These are phyloP conservation scores for Coniochaeta hoffmannii DNA, from an alignment of 2,329 filamentous ascomycete species.

Conservation along the genomic window DNA sequence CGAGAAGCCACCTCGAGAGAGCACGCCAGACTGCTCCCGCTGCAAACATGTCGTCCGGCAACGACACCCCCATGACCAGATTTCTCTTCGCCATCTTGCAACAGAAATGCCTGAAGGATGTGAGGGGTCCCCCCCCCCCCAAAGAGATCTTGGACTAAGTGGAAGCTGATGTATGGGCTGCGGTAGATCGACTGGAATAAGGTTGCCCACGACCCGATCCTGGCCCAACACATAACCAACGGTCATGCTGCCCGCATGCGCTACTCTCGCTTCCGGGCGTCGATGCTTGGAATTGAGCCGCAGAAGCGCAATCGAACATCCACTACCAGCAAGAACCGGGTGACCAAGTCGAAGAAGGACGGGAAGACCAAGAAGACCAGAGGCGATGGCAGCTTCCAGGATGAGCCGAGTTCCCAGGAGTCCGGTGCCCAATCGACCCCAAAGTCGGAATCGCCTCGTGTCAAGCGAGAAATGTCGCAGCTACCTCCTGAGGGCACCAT, in stretches of 20 bases:
- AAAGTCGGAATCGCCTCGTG: conserved; percentile 10
- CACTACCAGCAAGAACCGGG: conserved; percentile 30
- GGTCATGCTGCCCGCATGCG: conserved; percentile 56
- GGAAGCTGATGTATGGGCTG: background rate
- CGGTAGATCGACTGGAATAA: conserved; percentile 51
- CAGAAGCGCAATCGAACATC: conserved; percentile 38
- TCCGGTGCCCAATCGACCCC: conserved; percentile 3
- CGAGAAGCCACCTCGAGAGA: background rate
- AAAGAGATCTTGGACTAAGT: background rate
- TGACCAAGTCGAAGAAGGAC: conserved; percentile 39
- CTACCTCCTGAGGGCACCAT: conserved; percentile 20
- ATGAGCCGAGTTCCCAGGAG: conserved; percentile 22
- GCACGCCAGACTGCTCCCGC: background rate
- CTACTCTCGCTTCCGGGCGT: conserved; percentile 43
- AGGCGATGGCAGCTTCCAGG: conserved; percentile 26
- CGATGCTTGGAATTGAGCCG: conserved; percentile 40
- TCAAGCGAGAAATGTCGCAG: conserved; percentile 31
- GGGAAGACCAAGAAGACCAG: conserved; percentile 28
- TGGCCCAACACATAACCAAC: conserved; percentile 48
- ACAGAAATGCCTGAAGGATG: conserved; percentile 54
- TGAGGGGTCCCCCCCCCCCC: conserved; percentile 29
- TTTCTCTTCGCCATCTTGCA: conserved; percentile 53
- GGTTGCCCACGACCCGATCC: conserved; percentile 46
- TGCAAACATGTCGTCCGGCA: conserved; percentile 38
- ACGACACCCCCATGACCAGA: conserved; percentile 48